These are phyloP conservation scores for Loxodes magnus DNA, from an alignment of 73 alveolate genomes.

Conservation along the genomic window DNA sequence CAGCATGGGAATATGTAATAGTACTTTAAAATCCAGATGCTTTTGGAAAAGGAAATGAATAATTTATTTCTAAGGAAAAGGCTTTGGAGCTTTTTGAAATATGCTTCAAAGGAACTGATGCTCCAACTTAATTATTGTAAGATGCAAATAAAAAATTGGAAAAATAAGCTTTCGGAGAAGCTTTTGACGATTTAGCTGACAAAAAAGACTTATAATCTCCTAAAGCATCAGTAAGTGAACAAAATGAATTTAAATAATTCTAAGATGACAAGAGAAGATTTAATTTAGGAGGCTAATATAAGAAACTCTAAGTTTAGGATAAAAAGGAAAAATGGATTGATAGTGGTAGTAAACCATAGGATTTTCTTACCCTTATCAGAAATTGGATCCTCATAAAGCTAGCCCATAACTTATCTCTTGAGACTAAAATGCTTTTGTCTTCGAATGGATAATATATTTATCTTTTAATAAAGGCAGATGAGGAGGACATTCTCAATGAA, in stretches of 20 bases:
- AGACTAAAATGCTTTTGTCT: slow-evolving; percentile 16
- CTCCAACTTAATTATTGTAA: background rate
- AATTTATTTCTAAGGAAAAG: slow-evolving; percentile 7
- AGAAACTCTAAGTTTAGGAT: too few species aligned
- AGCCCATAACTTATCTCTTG: slow-evolving; percentile 15
- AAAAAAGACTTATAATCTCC: too few species aligned
- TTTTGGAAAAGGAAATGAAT: too few species aligned
- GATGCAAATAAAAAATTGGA: slow-evolving; percentile 4
- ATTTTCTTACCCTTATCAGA: slow-evolving; percentile 20
- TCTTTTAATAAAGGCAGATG: slow-evolving; percentile 12
- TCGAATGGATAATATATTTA: slow-evolving; percentile 21
- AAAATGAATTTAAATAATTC: too few species aligned
- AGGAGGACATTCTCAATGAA: background rate
- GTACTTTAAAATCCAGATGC: too few species aligned
- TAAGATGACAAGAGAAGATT: background rate
- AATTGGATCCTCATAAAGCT: slow-evolving; percentile 18
- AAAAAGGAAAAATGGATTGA: background rate
- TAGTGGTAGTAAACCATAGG: slow-evolving; percentile 15
- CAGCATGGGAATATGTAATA: too few species aligned
- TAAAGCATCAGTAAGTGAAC: too few species aligned
- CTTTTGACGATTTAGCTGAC: background rate
- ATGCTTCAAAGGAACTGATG: slow-evolving; percentile 1
- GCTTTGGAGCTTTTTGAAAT: background rate
- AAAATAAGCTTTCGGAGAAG: background rate
- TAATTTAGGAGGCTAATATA: slow-evolving; percentile 5